Base-by-base conservation (phyloP, 768 basidiomycete genomes). In the Collybia nuda region DNA sequence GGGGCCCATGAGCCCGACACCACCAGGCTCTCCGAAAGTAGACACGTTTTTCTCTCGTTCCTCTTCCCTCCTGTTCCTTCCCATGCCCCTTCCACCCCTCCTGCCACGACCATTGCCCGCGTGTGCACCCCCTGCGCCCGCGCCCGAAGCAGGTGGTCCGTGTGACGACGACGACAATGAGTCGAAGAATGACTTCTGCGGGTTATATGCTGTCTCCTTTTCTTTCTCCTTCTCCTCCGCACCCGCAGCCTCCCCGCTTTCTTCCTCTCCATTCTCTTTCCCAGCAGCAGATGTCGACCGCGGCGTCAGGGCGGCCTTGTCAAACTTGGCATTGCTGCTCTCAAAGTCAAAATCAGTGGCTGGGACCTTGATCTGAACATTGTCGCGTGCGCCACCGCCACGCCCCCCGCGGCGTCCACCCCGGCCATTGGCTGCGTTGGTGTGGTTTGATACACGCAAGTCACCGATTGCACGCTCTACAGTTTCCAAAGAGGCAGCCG, bases 21-120 rank as follows among this genome's bases (percentile, higher is more conserved):
- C 86, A 9, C 89, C 89, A 6, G 90, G 83, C 63, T 93, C 90
- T 2, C 90, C 91, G 74, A 93, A 93, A 6, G 90, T 93, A 24
- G 87, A 86, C 7, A 93, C 82, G 59, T 93, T 93, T 67, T 80
- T 82, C 66, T 90, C 88, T 52, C 90, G 69, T 62, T 93, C 90
- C 58, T 92, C 91, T 57, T 93, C 90, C 39, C 90, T 69, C 57
- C 90, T 76, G 57, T 82, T 88, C 46, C 85, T 73, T 1, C 85
- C 89, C 0, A 68, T 76, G 32, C 69, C 70, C 0, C 77, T 75
- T 8, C 77, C 70, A 0, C 77, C 71, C 0, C 81, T 75, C 26
- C 67, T 58, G 9, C 74, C 64, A 5, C 74, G 58, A 2, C 76
- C 70, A 11, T 77, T 67, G 14, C 74, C 73, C 22, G 74, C 59